Base-by-base conservation (phyloP, 2,329 filamentous ascomycete genomes). In the Diaporthe aspalathi region DNA sequence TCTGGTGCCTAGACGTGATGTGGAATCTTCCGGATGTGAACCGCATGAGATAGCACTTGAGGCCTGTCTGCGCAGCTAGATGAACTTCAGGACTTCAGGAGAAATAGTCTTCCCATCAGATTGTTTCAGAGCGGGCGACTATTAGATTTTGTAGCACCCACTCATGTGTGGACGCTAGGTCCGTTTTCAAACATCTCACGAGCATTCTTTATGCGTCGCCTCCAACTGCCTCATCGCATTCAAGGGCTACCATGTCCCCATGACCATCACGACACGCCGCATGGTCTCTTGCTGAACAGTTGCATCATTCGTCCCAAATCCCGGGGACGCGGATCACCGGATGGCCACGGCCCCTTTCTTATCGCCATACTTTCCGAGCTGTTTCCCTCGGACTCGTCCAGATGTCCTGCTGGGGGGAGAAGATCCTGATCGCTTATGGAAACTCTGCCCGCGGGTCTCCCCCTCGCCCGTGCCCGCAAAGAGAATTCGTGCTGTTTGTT, bases 101-200 rank as follows among this genome's bases (percentile, higher is more conserved):
- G n/a, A n/a, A 45, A 24, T n/a, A 29, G 38, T 17, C 27, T 62
- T 29, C 24, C 14, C 38, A 32, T 45, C 56, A 20, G 16, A 14
- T 29, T 45, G 56, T 62, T 62, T 62, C 56, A 45, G 38, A 29
- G 38, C 38, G 22, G 7, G 56, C 45, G 40, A 45, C 17, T 29
- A 62, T 62, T 40, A 27, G 38, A n/a, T 12, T 45, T 60, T n/a
- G 38, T 29, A 29, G 38, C 29, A 45, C 11, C 56, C 24, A 43
- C 22, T 62, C 56, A 62, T n/a, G 8, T 45, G 45, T 16, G 14
- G 24, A 29, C 22, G 38, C 56, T 62, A 62, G 56, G 38, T 40
- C 22, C 20, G 56, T 45, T 62, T 62, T 62, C 56, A 62, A 62
- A 62, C 56, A 32, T 62, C 16, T 16, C 24, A 17, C 24, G 24